These are phyloP conservation scores for Cyanodermella asteris DNA, from an alignment of 2,329 filamentous ascomycete species.

Conservation along the genomic window DNA sequence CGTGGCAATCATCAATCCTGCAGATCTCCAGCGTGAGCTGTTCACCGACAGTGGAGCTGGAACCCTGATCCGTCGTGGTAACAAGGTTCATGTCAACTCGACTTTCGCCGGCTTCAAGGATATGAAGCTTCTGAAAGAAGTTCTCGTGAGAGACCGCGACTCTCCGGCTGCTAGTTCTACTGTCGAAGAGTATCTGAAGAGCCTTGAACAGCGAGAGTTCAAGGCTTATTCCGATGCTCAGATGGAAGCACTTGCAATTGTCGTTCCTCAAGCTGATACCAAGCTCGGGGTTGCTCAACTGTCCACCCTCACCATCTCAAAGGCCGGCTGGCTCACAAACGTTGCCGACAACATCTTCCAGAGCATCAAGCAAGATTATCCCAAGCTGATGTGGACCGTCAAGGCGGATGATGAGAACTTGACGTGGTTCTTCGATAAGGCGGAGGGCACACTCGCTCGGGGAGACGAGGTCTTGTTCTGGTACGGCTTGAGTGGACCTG, in stretches of 20 bases:
- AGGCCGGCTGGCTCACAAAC: constrained; percentile 84
- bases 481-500: constrained; percentile 67
- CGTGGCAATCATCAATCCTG: constrained; percentile 92
- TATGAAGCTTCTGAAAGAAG: constrained; percentile 54
- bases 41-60: constrained; percentile 76
- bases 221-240: constrained; percentile 86
- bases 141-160: constrained; percentile 61
- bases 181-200: constrained; percentile 69
- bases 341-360: constrained; percentile 89
- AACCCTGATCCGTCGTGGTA: constrained; percentile 70
- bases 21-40: constrained; percentile 75
- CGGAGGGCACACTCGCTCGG: constrained; percentile 71
- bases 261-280: constrained; percentile 45
- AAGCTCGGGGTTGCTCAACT: constrained; percentile 63
- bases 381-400: constrained; percentile 87
- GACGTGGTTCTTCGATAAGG: constrained; percentile 96
- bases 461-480: constrained; percentile 87
- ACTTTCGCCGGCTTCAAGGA: constrained; percentile 56
- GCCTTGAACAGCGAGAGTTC: constrained; percentile 56
- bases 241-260: constrained; percentile 80
- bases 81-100: constrained; percentile 59
- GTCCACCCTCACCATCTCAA: constrained; percentile 79
- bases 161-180: constrained; percentile 62
- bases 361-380: constrained; percentile 80
- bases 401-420: constrained; percentile 90